Base-by-base conservation (phyloP, 352 stramenopile species). In the Phytophthora cajani region DNA sequence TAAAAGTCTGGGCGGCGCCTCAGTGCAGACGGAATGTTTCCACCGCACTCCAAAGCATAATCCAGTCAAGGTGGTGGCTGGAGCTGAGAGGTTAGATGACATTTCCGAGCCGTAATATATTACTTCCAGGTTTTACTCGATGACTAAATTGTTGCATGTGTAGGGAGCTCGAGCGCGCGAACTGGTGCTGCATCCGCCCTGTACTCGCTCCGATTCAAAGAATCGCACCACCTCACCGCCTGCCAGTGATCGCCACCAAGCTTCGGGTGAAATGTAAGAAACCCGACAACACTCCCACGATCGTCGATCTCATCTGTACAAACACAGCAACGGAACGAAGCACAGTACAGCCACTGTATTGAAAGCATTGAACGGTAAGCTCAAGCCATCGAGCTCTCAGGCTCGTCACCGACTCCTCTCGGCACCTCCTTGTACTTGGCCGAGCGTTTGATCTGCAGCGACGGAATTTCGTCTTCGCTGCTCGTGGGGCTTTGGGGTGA, bases 381-480 rank as follows among this genome's bases (percentile, higher is more conserved):
- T 68, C 42, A 71, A 27, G 47, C 27, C 21, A 23, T 23, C 21
- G 21, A 54, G 27, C 17, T 51, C 47, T 61, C 53, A 16, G 11
- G 16, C 2, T 36, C 54, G 49, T 57, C 32, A 3, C 14, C 40
- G n/a, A 61, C 47, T 8, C 25, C 44, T 32, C 36, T 47, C 11
- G 57, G 49, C 17, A 78, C 38, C 23, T 69, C 58, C 51, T 64
- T 61, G 44, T 75, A 75, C 21, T 64, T 67, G 1, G 49, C 59
- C 17, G 51, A 2, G 11, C 54, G 66, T 23, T 61, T 59, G 7
- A 71, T 2, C 19, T 74, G 55, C 14, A 71, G 23, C 7, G 67
- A 73, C 7, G 60, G 53, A 11, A 67, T 25, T 1, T 62, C 66
- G 11, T 65, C 55, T 59, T 74, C 70, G 56, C 33, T 70, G 50